Conservation (phyloP, 805 yeast species). For the Starmerella vitae region DNA sequence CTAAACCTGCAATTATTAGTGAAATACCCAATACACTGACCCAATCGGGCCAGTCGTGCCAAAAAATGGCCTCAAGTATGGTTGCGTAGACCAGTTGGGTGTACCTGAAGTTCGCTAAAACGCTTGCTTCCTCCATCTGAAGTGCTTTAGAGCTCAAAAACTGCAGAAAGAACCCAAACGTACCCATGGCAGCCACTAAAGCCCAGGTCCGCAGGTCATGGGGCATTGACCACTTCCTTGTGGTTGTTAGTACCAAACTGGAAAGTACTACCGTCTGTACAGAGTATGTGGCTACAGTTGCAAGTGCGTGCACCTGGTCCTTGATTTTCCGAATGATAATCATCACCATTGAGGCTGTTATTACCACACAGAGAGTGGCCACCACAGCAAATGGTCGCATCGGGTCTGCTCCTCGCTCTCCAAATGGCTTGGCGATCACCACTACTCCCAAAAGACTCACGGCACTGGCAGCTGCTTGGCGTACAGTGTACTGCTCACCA, state of each 20-base stretch:
- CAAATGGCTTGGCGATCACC: conserved; percentile 68
- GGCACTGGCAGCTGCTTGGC: conserved; percentile 58
- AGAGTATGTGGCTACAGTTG: conserved; percentile 69
- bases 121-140: conserved; percentile 65
- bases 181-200: conserved; percentile 46
- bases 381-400: conserved; percentile 35
- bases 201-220: conserved; percentile 33
- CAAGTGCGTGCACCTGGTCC: conserved; percentile 60
- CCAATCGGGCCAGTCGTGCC: conserved; percentile 58
- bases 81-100: conserved; percentile 68
- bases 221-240: conserved; percentile 8
- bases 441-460: conserved; percentile 64
- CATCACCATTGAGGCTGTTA: conserved; percentile 14
- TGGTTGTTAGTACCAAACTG: conserved; percentile 27
- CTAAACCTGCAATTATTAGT: conserved; percentile 37
- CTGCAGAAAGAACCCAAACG: conserved; percentile 75
- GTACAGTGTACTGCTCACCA: conserved; percentile 48
- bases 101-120: conserved; percentile 63
- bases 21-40: conserved; percentile 57
- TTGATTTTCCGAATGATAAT: conserved; percentile 57
- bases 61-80: conserved; percentile 56
- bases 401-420: conserved; percentile 40
- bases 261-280: conserved; percentile 45
- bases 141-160: conserved; percentile 67
- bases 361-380: conserved; percentile 38